phyloP scores from a whole-genome alignment of 257 asterid species.

The Petunia secreta region DNA sequence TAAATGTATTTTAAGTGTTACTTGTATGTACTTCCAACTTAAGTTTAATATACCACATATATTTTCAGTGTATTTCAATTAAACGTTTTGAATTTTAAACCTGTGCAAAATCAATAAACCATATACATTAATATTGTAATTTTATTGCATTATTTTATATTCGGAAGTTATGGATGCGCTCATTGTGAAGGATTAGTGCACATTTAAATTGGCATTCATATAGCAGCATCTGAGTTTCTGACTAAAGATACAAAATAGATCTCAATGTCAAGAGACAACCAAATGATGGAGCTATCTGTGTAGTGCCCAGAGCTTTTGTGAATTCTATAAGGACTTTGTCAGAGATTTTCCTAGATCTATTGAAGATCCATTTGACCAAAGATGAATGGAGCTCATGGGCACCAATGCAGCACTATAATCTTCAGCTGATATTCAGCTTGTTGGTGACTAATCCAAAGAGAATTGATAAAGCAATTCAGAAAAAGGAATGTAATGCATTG shows the following conservation, averaged over 20 bases:
- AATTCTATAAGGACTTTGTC: slow-evolving; percentile 74
- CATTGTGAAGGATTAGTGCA: slow-evolving; percentile 38
- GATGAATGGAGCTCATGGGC: slow-evolving; percentile 97
- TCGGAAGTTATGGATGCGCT: slow-evolving; percentile 17
- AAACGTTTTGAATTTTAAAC: no score
- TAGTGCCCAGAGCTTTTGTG: slow-evolving; percentile 66
- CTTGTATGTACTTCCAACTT: no score
- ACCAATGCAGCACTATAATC: slow-evolving; percentile 79
- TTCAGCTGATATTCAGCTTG: slow-evolving; percentile 78
- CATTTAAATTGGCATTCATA: slow-evolving; percentile 98
- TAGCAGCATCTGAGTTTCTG: slow-evolving; percentile 94
- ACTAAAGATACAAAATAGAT: slow-evolving; percentile 82
- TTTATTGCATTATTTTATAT: not conserved
- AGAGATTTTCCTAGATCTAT: slow-evolving; percentile 91
- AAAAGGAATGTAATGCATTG: slow-evolving; percentile 91
- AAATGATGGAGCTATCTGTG: slow-evolving; percentile 85
- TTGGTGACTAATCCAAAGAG: slow-evolving; percentile 92
- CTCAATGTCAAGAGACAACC: slow-evolving; percentile 93
- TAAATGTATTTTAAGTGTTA: no score
- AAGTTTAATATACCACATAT: no score
- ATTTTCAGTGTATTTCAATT: no score
- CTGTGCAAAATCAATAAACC: no score
- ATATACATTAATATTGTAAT: no score
- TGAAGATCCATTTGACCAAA: slow-evolving; percentile 97
- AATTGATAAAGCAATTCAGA: slow-evolving; percentile 79